Conservation (phyloP, 805 yeast genomes). For the Peterozyma toletana region DNA sequence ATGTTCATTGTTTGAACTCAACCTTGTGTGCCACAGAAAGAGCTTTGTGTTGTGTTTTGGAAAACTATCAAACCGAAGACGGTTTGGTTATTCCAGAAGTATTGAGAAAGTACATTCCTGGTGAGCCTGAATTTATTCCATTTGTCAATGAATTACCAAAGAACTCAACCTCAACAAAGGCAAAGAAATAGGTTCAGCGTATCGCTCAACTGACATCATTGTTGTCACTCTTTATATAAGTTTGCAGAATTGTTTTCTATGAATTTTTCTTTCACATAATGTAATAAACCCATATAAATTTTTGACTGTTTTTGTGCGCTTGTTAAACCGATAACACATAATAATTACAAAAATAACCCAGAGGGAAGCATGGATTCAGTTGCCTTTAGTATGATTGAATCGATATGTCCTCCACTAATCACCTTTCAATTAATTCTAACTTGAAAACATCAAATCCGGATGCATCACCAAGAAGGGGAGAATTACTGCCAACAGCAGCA, state of each 20-base stretch:
- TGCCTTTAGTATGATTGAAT: no score
- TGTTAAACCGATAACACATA: background rate
- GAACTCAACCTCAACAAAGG: conserved; percentile 79
- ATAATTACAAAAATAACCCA: no score
- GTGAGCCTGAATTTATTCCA: conserved; percentile 96
- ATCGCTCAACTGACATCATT: background rate
- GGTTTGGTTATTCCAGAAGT: conserved; percentile 94
- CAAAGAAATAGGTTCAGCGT: conserved; percentile 24
- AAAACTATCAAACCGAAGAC: conserved; percentile 96
- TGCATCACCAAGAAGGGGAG: no score
- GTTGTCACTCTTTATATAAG: background rate
- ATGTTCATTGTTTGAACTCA: conserved; percentile 97
- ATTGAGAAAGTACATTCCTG: conserved; percentile 92
- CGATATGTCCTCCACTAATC: background rate
- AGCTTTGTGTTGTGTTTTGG: conserved; percentile 94
- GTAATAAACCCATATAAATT: background rate
- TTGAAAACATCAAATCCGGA: no score
- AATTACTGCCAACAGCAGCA: no score
- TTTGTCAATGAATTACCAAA: conserved; percentile 87
- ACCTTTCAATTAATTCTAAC: no score
- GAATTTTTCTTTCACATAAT: background rate
- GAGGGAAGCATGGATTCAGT: no score
- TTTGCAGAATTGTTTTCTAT: background rate
- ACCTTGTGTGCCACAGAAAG: conserved; percentile 97
- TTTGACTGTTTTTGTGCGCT: background rate